Percentiles rank a stretch among this genome's conserved stretches.
phyloP scores from a whole-genome alignment of 495 filamentous ascomycete species.

The Beverwykella pulmonaria region DNA sequence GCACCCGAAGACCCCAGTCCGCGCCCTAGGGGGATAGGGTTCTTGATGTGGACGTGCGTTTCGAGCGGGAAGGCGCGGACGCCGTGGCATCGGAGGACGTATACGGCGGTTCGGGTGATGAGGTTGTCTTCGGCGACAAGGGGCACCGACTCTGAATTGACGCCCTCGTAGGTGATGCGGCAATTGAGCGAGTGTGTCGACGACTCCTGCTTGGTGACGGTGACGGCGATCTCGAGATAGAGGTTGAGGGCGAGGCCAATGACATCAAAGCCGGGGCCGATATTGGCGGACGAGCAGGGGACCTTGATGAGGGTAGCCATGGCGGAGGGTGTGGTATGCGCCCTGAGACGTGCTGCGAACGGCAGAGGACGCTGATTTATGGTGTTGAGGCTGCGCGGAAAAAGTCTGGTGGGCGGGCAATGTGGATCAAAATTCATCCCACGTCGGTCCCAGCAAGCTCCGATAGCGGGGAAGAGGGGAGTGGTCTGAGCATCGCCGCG shows the following conservation, averaged over 20 bases:
- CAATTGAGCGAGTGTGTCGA: constrained; percentile 77
- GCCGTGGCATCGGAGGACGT: constrained; percentile 88
- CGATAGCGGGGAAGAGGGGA: constrained; percentile 2
- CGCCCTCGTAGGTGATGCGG: constrained; percentile 83
- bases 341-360: neutral
- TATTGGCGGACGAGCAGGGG: constrained; percentile 93
- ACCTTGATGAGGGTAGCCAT: constrained; percentile 44
- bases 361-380: neutral
- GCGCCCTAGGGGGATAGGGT: constrained; percentile 87
- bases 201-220: constrained; percentile 54
- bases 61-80: constrained; percentile 76
- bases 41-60: constrained; percentile 90
- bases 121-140: constrained; percentile 81
- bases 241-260: constrained; percentile 91
- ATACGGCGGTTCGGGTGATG: constrained; percentile 86
- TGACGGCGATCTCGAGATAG: constrained; percentile 82
- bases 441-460: neutral
- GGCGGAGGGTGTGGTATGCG: neutral
- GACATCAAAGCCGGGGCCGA: constrained; percentile 95
- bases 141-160: constrained; percentile 75
- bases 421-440: constrained; percentile 1
- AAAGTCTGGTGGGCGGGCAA: neutral
- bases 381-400: neutral
- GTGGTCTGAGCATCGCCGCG: neutral
- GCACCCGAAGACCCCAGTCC: constrained; percentile 92